Conservation (phyloP, 371 early-diverging fungal genomes). For the Mucor velutinosus region DNA sequence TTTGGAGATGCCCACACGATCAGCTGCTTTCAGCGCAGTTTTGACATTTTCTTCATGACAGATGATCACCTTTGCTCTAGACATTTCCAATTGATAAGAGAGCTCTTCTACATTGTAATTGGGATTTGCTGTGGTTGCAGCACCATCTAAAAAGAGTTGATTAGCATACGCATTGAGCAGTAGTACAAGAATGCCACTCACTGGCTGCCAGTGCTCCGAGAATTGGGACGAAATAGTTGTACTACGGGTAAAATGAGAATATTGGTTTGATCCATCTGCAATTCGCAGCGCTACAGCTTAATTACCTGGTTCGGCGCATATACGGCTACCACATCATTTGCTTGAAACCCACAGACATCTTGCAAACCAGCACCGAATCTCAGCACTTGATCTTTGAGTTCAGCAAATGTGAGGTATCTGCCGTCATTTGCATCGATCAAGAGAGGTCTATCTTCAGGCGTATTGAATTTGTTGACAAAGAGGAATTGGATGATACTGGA, state of each 20-base stretch:
- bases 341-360: conserved; percentile 54
- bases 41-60: conserved; percentile 50
- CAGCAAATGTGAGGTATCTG: conserved; percentile 51
- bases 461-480: conserved; percentile 25
- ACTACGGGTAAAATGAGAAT: conserved; percentile 18
- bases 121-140: conserved; percentile 74
- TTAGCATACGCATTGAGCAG: not conserved
- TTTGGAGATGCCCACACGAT: conserved; percentile 51
- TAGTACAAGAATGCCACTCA: not conserved
- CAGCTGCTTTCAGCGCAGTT: conserved; percentile 60
- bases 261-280: not conserved
- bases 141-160: conserved; percentile 39
- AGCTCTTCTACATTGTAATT: conserved; percentile 76
- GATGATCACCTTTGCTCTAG: conserved; percentile 65
- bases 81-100: conserved; percentile 68
- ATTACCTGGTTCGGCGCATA: conserved; percentile 69
- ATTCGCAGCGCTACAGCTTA: conserved; percentile 5
- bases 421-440: conserved; percentile 57
- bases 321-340: conserved; percentile 72
- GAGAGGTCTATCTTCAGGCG: conserved; percentile 47
- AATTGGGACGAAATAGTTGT: conserved; percentile 41
- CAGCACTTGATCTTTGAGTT: conserved; percentile 55
- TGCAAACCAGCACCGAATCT: conserved; percentile 76
- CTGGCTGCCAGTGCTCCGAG: conserved; percentile 46
- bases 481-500: conserved; percentile 23